Base-by-base conservation (phyloP, 2,329 filamentous ascomycete genomes). In the Mariannaea sp. region DNA sequence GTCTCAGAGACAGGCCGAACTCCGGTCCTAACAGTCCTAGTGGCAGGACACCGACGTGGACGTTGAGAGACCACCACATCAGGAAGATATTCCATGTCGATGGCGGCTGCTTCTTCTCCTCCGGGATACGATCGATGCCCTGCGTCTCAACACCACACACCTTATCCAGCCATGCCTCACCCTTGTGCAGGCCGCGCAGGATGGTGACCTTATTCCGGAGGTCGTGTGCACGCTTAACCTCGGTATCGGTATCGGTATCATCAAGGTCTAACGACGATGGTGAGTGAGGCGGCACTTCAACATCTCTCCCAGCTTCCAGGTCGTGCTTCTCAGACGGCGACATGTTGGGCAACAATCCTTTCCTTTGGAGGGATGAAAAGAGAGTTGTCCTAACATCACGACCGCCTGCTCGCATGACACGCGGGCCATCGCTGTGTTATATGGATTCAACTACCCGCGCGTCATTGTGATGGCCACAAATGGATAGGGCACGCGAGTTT, bases 51-150 rank as follows among this genome's bases (percentile, higher is more conserved):
- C 49, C 49, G 16, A 53, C 49, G 9, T 53, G 49, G 13, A 36
- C 19, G 6, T 53, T 53, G 16, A 53, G 35, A 4, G 42, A 47
- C 27, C 35, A 53, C 49, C 49, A 53, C 42, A 53, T 46, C 7
- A 53, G 33, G 36, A 53, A 53, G 27, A 53, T 35, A 20, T 53
- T 53, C 42, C 42, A 53, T 16, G 33, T 53, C 7, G 42, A 46
- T 13, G 49, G 49, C 14, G 49, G 49, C 20, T 47, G 42, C 32
- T 53, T 53, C 13, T 53, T 19, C 36, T 53, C 49, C 20, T 53
- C 49, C 14, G 49, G 42, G 19, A 53, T 53, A 6, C 49, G 49
- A 7, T 53, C 49, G 22, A 53, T 47, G 3, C 49, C 49, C 36
- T 46, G 42, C 16, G 49, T 53, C 19, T 53, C 49, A 5, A 53